Evolutionary conservation across 2,329 filamentous ascomycete genomes (phyloP), one percentile per base, ranked within the genome.

Genomic region (Hymenoscyphus scutula): DNA sequence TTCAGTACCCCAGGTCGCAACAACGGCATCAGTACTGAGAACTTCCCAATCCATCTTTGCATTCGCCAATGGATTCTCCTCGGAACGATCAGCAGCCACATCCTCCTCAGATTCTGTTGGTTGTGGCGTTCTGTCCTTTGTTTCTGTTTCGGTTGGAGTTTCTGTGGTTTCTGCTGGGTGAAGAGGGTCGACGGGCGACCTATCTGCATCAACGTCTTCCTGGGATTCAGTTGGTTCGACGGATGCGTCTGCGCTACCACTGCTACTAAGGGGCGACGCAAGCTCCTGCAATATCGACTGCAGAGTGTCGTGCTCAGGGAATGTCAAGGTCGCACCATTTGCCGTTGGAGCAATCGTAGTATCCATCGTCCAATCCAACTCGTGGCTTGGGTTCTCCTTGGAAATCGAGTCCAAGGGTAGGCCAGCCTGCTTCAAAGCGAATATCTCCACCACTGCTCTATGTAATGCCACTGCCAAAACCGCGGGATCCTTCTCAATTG

Each of bases 361-460:
- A 29, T 69, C 67, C 3, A 61, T 53, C 7, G 71, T 71, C 11
- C 69, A 48, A 60, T 71, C 67, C 0, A 56, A 34, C 59, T 71
- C 66, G 0, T 45, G 45, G 11, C 57, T 64, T 58, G 63, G 58
- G 29, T 53, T 59, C 3, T 64, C 55, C 6, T 63, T 64, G 5
- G 66, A 68, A 7, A 73, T 60, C 6, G 63, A 56, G 15, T 59
- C 58, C 19, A 72, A 55, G 29, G 70, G 65, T 65, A 74, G 77
- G 54, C 77, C 79, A 59, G 77, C 75, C 67, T 77, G 71, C 63
- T 76, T 76, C 71, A 85, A 73, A 2, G 82, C 74, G 64, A 81
- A 79, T 4, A 84, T 74, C 70, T 89, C 85, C 5, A 87, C 80
- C 11, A 83, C 75, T 3, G 84, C 80, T 64, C 83, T 80, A 65